Conservation (phyloP, 148 eudicot genomes). For the Vaccinium macrocarpon region DNA sequence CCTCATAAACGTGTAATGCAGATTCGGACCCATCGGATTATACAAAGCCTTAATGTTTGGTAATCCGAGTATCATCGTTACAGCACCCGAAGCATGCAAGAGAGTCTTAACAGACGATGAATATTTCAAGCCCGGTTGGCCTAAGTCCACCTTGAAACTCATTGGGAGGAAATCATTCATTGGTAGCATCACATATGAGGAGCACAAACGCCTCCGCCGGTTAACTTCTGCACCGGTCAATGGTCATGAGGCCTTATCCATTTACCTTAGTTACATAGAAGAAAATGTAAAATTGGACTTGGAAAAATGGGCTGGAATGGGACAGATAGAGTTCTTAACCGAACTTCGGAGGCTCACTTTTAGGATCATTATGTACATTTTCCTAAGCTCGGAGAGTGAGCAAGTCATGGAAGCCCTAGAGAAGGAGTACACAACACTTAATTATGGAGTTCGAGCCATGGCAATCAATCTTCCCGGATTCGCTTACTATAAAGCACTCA, state of each 20-base stretch:
- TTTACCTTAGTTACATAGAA: constrained; percentile 65
- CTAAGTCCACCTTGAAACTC: constrained; percentile 52
- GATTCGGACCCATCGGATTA: constrained; percentile 65
- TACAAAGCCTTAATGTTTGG: constrained; percentile 90
- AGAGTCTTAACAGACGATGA: constrained; percentile 77
- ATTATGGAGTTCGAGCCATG: constrained; percentile 78
- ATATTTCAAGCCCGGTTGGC: constrained; percentile 92
- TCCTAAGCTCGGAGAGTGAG: constrained; percentile 74
- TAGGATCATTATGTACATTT: constrained; percentile 70
- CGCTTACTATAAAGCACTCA: constrained; percentile 69
- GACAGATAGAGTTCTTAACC: constrained; percentile 71
- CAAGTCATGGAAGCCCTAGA: constrained; percentile 60
- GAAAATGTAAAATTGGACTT: constrained; percentile 44
- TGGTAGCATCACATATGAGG: constrained; percentile 59
- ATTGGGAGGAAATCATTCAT: constrained; percentile 78
- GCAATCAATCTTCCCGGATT: constrained; percentile 86
- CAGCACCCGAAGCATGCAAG: constrained; percentile 61
- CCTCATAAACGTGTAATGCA: constrained; percentile 24
- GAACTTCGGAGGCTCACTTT: constrained; percentile 69
- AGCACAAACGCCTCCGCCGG: constrained; percentile 73
- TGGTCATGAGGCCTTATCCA: constrained; percentile 78
- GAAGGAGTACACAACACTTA: constrained; percentile 60
- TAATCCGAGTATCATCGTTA: constrained; percentile 68
- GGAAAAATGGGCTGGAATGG: constrained; percentile 68
- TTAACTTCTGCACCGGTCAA: constrained; percentile 83